Percentiles rank a stretch among this genome's conserved stretches.
Evolutionary conservation across 129 eudicot species (phyloP).

Genomic region (Flaveria ramosissima): DNA sequence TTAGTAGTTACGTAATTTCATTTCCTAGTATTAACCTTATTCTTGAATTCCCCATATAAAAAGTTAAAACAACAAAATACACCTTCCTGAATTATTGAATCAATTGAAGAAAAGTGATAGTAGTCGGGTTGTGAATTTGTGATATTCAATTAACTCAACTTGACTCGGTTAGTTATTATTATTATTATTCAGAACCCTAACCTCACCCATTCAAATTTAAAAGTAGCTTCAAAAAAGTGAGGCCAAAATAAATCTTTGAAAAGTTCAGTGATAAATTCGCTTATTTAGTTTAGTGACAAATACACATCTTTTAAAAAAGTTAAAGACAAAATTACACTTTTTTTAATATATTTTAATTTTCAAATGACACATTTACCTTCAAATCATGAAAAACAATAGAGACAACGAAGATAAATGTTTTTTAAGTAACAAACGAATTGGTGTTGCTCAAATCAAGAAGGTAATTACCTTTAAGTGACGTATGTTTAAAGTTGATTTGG

Average conservation of each 20-base stretch:
- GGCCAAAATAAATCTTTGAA: background rate
- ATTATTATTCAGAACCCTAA: background rate
- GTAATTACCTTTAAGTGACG: background rate
- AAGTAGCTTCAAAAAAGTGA: background rate
- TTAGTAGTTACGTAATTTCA: too few relatives aligned
- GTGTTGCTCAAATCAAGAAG: background rate
- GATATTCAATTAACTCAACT: too few relatives aligned
- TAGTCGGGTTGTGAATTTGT: too few relatives aligned
- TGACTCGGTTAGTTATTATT: too few relatives aligned
- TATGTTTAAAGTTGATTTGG: background rate
- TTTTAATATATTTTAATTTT: background rate
- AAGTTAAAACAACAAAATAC: too few relatives aligned
- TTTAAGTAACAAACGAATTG: background rate
- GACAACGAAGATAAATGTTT: background rate
- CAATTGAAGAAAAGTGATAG: too few relatives aligned
- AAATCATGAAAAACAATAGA: background rate
- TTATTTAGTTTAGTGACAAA: background rate
- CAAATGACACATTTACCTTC: background rate
- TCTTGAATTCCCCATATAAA: too few relatives aligned
- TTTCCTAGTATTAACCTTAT: too few relatives aligned
- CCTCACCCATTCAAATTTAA: background rate
- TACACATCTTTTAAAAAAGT: background rate
- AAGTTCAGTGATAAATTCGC: background rate
- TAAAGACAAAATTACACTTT: conserved; percentile 6
- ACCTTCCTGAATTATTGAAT: too few relatives aligned